Conservation (phyloP, 352 stramenopile genomes). For the Phytophthora sp. region DNA sequence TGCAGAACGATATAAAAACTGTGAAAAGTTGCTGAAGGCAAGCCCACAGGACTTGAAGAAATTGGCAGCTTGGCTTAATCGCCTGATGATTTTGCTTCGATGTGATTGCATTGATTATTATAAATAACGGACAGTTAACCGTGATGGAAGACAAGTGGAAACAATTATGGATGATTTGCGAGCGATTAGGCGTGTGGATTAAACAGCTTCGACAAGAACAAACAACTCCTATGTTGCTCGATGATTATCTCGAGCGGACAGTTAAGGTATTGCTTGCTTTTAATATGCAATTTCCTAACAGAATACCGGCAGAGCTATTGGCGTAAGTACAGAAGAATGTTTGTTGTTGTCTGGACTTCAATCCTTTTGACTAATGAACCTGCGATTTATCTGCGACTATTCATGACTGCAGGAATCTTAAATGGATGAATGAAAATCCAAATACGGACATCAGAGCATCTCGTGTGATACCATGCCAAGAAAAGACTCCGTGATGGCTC, state of each 20-base stretch:
- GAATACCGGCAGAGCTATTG: neutral
- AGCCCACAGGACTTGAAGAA: neutral
- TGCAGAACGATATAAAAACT: constrained; percentile 1
- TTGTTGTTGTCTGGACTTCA: too few species aligned
- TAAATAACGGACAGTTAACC: neutral
- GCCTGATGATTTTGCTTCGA: neutral
- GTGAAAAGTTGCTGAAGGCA: neutral
- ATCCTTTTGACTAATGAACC: too few species aligned
- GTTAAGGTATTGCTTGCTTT: neutral
- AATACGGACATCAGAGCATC: too few species aligned
- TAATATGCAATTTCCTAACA: constrained; percentile 1
- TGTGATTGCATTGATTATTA: constrained; percentile 2
- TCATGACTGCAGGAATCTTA: neutral
- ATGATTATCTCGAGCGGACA: neutral
- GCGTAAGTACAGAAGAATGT: constrained; percentile 4
- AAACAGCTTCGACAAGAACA: neutral
- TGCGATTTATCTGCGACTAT: neutral
- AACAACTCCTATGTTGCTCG: neutral
- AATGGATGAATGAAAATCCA: too few species aligned
- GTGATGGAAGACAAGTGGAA: neutral
- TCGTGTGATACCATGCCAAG: too few species aligned
- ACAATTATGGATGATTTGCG: neutral
- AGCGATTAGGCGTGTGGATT: neutral
- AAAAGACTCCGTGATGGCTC: constrained; percentile 2
- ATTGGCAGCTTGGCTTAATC: neutral